Conservation (phyloP, 2,329 filamentous ascomycete genomes). For the Colletotrichum cuscutae region DNA sequence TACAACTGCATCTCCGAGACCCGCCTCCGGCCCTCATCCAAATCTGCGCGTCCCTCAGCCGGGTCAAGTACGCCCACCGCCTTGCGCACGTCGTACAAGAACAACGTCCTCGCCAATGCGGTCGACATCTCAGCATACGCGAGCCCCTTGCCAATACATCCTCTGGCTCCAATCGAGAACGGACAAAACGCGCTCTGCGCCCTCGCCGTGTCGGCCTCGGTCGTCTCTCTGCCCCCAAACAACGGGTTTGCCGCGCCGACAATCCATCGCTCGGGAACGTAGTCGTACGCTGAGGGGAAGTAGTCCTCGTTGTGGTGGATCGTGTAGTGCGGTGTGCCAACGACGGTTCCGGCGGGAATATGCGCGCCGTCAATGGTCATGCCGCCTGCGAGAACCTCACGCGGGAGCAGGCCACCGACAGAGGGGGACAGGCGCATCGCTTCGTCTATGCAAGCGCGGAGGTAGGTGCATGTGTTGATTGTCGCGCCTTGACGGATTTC, state of each 20-base stretch:
- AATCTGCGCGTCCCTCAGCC: conserved; percentile 59
- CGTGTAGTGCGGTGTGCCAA: conserved; percentile 74
- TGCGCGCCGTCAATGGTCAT: conserved; percentile 62
- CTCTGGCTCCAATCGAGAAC: conserved; percentile 75
- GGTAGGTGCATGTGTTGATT: conserved; percentile 65
- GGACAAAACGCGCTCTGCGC: conserved; percentile 80
- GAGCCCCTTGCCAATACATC: conserved; percentile 78
- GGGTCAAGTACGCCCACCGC: conserved; percentile 60
- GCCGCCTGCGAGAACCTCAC: conserved; percentile 67
- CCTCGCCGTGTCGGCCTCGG: conserved; percentile 60
- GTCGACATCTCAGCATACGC: conserved; percentile 75
- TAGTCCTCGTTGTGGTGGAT: conserved; percentile 75
- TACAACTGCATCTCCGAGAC: conserved; percentile 73
- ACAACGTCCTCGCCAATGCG: conserved; percentile 70
- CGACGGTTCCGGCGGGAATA: conserved; percentile 69
- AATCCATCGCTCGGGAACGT: conserved; percentile 74
- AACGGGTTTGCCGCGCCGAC: conserved; percentile 53
- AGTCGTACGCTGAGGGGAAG: conserved; percentile 68
- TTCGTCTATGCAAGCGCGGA: conserved; percentile 73
- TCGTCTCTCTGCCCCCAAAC: conserved; percentile 49
- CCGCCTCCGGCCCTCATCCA: conserved; percentile 66
- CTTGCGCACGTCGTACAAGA: conserved; percentile 68
- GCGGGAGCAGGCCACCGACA: conserved; percentile 68
- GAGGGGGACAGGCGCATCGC: conserved; percentile 72
- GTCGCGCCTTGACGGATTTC: conserved; percentile 64